Evolutionary conservation across 768 basidiomycete genomes (phyloP).

Genomic region (Candolleomyces eurysporus): DNA sequence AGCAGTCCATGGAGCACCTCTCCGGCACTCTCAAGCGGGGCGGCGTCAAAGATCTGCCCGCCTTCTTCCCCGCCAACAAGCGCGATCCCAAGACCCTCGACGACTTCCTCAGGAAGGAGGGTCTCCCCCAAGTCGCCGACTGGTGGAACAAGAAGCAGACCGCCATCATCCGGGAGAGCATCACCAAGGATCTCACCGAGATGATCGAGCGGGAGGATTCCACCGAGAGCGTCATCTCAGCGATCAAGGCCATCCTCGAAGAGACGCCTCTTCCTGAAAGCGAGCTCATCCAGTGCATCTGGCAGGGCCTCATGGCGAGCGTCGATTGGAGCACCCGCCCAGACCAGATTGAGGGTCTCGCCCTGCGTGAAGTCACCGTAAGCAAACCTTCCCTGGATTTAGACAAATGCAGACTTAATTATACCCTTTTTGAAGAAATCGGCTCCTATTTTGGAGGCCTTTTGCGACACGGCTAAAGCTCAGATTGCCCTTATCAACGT

Average conservation of each 20-base stretch:
- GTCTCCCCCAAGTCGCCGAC: slow-evolving; percentile 77
- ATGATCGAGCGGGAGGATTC: slow-evolving; percentile 69
- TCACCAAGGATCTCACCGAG: slow-evolving; percentile 67
- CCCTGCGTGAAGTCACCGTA: slow-evolving; percentile 86
- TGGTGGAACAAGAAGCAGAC: slow-evolving; percentile 94
- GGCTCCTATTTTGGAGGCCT: slow-evolving; percentile 83
- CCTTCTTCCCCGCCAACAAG: slow-evolving; percentile 86
- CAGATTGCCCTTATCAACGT: slow-evolving; percentile 94
- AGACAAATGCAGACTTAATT: not conserved
- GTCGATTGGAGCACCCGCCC: slow-evolving; percentile 88
- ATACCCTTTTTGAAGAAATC: slow-evolving; percentile 58
- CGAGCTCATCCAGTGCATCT: slow-evolving; percentile 86
- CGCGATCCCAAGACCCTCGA: slow-evolving; percentile 73
- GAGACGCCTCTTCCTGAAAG: slow-evolving; percentile 81
- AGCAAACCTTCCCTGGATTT: slow-evolving; percentile 23
- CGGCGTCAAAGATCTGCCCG: slow-evolving; percentile 79
- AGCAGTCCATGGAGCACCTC: slow-evolving; percentile 90
- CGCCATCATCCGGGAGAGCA: slow-evolving; percentile 74
- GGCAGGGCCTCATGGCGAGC: slow-evolving; percentile 86
- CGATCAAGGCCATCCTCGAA: slow-evolving; percentile 69
- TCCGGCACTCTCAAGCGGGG: slow-evolving; percentile 78
- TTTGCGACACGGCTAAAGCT: slow-evolving; percentile 84
- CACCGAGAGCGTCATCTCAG: slow-evolving; percentile 66
- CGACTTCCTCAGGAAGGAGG: slow-evolving; percentile 82
- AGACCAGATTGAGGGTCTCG: slow-evolving; percentile 88